These are phyloP conservation scores for Silybum marianum DNA, from an alignment of 129 eudicot species.

Conservation along the genomic window DNA sequence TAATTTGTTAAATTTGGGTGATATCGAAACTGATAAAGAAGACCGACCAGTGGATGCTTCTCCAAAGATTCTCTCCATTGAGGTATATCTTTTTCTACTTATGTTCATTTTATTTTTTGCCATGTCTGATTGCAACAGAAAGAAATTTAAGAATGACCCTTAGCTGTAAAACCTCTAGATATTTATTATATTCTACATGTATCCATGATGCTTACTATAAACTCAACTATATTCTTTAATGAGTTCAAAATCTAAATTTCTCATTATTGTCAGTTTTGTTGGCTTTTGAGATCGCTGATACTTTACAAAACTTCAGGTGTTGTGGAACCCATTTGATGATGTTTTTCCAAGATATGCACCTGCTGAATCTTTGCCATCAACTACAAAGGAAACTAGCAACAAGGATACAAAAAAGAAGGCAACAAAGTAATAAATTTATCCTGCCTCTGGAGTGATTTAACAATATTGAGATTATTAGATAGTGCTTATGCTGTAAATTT, in stretches of 20 bases:
- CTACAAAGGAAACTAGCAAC: conserved; percentile 45
- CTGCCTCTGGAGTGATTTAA: conserved; percentile 13
- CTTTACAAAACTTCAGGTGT: conserved; percentile 45
- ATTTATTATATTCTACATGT: not conserved
- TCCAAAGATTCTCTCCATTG: conserved; percentile 77
- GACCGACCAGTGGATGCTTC: conserved; percentile 86
- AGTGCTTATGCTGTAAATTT: not conserved
- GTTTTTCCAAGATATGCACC: conserved; percentile 68
- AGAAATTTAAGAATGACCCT: not conserved
- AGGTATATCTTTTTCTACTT: conserved; percentile 42
- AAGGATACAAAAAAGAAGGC: conserved; percentile 67
- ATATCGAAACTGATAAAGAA: conserved; percentile 76
- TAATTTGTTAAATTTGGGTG: conserved; percentile 77
- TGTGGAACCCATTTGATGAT: conserved; percentile 98
- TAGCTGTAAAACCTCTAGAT: not conserved
- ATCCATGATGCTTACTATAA: conserved; percentile 5
- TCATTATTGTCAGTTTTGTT: conserved; percentile 9
- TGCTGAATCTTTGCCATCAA: conserved; percentile 50
- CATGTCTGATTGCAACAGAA: not conserved
- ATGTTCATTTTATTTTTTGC: conserved; percentile 6
- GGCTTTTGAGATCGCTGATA: not conserved
- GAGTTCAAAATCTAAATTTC: not conserved
- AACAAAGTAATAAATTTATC: conserved; percentile 59
- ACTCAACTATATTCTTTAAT: not conserved
- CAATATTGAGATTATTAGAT: conserved; percentile 7